phyloP scores from a whole-genome alignment of 23 red algal species.

The Pyropia haitanensis region DNA sequence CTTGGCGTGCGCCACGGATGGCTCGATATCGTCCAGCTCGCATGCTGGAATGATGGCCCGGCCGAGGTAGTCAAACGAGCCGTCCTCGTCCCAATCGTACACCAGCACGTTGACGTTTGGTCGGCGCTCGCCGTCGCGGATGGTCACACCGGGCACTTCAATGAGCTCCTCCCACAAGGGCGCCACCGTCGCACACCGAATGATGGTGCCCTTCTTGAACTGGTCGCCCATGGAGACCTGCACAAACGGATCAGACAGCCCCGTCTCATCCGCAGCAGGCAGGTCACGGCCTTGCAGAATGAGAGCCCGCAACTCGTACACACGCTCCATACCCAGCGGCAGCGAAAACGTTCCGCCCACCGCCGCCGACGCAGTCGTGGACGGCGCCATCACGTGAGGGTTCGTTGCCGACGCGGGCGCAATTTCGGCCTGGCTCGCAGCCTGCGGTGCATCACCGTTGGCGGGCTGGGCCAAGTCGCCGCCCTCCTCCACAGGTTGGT shows the following conservation, averaged over 20 bases:
- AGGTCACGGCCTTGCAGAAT: constrained; percentile 56
- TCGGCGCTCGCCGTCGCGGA: constrained; percentile 52
- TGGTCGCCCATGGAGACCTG: constrained; percentile 69
- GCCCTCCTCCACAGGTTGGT: too few species aligned
- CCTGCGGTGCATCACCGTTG: too few species aligned
- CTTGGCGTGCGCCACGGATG: constrained; percentile 27
- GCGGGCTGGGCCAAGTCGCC: too few species aligned
- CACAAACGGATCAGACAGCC: constrained; percentile 67
- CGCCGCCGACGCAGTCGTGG: too few species aligned
- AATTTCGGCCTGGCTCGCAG: too few species aligned
- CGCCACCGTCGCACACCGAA: constrained; percentile 41
- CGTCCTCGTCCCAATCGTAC: constrained; percentile 49
- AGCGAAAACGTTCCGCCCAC: constrained; percentile 21
- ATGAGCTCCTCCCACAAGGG: constrained; percentile 64
- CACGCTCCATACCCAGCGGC: constrained; percentile 28
- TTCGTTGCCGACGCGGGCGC: too few species aligned
- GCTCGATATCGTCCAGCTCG: constrained; percentile 35
- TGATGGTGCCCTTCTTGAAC: constrained; percentile 9
- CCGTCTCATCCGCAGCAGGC: constrained; percentile 65
- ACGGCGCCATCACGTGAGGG: too few species aligned
- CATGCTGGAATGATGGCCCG: constrained; percentile 59
- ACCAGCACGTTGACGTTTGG: constrained; percentile 77
- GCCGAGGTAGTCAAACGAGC: constrained; percentile 56
- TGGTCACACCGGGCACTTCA: constrained; percentile 35
- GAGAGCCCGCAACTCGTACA: constrained; percentile 53